Conservation (phyloP, 1,284 basidiomycete genomes). For the Leccinum fallax region DNA sequence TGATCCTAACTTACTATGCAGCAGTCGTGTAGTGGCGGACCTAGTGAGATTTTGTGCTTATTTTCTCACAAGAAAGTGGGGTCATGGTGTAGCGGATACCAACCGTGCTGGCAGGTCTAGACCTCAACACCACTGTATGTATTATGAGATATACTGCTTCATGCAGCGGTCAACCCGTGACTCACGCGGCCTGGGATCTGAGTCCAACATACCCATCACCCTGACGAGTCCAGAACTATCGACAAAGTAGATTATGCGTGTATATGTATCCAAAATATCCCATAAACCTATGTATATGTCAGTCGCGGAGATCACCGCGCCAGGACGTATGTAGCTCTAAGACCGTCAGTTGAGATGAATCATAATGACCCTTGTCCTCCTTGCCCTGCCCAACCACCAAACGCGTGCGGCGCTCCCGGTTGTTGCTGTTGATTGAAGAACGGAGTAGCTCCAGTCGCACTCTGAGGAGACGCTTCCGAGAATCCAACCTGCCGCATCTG, state of each 20-base stretch:
- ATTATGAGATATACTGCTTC: neutral
- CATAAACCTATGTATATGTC: neutral
- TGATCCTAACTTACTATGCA: neutral
- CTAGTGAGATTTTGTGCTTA: neutral
- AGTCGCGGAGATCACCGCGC: neutral
- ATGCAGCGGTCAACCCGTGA: neutral
- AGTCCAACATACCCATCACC: neutral
- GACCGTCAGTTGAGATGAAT: neutral
- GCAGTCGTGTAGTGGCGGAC: neutral
- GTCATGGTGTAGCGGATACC: too few relatives aligned
- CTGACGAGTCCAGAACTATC: neutral
- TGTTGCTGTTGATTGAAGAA: slow-evolving; percentile 20
- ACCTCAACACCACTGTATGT: neutral
- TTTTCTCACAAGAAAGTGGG: neutral
- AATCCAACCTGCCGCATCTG: slow-evolving; percentile 17
- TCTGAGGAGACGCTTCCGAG: slow-evolving; percentile 11
- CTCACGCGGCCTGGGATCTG: neutral
- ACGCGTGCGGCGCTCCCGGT: slow-evolving; percentile 8
- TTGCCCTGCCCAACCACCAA: slow-evolving; percentile 20
- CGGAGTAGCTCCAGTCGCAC: slow-evolving; percentile 11
- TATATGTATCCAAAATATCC: slow-evolving; percentile 5
- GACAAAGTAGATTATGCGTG: neutral
- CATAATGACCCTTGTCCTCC: slow-evolving; percentile 18
- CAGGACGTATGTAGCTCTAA: neutral
- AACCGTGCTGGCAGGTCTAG: neutral